Percentiles rank a stretch among this genome's conserved stretches.
Conservation (phyloP, 345 rosid genomes). For the Salix exigua region DNA sequence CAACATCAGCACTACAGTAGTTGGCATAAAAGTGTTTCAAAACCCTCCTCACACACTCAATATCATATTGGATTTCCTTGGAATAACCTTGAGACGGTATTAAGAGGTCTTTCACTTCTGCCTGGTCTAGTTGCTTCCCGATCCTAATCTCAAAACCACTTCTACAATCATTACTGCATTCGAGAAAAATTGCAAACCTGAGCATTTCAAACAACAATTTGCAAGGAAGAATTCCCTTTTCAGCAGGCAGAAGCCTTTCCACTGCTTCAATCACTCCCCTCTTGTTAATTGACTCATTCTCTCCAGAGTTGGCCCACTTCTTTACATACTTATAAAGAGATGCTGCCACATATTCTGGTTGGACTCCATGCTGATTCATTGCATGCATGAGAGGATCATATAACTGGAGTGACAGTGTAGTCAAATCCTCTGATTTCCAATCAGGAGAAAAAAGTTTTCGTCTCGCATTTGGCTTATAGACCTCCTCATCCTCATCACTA, state of each 20-base stretch:
- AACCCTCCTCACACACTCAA: slow-evolving; percentile 53
- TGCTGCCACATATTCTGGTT: slow-evolving; percentile 38
- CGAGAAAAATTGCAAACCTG: slow-evolving; percentile 40
- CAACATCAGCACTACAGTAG: slow-evolving; percentile 22
- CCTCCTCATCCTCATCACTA: slow-evolving; percentile 28
- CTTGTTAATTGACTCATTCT: slow-evolving; percentile 31
- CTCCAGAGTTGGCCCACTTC: slow-evolving; percentile 38
- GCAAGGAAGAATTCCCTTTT: slow-evolving; percentile 52
- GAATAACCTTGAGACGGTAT: slow-evolving; percentile 50
- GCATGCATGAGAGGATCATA: slow-evolving; percentile 41
- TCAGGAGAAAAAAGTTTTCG: slow-evolving; percentile 54
- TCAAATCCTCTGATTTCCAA: slow-evolving; percentile 57
- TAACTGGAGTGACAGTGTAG: slow-evolving; percentile 48
- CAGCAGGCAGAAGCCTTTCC: slow-evolving; percentile 58
- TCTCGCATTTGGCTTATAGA: slow-evolving; percentile 58
- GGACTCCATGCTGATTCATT: slow-evolving; percentile 38
- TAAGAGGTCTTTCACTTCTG: slow-evolving; percentile 51
- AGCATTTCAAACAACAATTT: slow-evolving; percentile 56
- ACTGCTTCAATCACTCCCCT: slow-evolving; percentile 59
- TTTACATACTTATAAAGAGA: slow-evolving; percentile 55
- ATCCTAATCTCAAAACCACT: slow-evolving; percentile 68
- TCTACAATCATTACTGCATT: slow-evolving; percentile 50
- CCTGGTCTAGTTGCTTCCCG: slow-evolving; percentile 67
- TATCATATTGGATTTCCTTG: slow-evolving; percentile 49
- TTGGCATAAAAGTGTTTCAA: slow-evolving; percentile 51